These are phyloP conservation scores for Fusarium luffae DNA, from an alignment of 2,329 filamentous ascomycete species.

Conservation along the genomic window DNA sequence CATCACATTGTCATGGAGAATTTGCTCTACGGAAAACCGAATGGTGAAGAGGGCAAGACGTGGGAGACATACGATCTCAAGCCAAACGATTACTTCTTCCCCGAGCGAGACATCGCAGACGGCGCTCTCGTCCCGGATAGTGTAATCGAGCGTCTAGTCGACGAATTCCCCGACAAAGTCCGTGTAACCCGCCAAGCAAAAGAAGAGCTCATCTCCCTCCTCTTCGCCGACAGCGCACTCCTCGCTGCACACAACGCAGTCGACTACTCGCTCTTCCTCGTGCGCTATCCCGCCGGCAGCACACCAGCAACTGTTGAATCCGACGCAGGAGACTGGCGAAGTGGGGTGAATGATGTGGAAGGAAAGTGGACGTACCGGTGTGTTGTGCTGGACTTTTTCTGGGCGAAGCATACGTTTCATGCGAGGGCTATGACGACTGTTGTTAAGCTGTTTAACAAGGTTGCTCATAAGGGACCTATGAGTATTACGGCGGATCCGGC, in stretches of 20 bases:
- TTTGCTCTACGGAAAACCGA: conserved; percentile 69
- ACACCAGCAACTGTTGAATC: conserved; percentile 19
- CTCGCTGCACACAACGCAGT: conserved; percentile 73
- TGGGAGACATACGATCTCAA: conserved; percentile 84
- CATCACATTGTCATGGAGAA: conserved; percentile 86
- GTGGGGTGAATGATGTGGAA: conserved; percentile 69
- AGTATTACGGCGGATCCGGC: conserved; percentile 76
- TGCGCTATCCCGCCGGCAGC: conserved; percentile 56
- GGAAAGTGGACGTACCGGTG: conserved; percentile 75
- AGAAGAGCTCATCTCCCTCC: conserved; percentile 63
- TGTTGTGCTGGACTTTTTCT: conserved; percentile 80
- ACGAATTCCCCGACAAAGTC: conserved; percentile 75
- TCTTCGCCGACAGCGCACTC: conserved; percentile 72
- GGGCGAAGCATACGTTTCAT: conserved; percentile 77
- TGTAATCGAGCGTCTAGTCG: conserved; percentile 73
- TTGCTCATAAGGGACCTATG: conserved; percentile 76
- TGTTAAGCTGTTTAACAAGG: conserved; percentile 70
- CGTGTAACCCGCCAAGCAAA: conserved; percentile 65
- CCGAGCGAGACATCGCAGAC: conserved; percentile 75
- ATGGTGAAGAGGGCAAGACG: conserved; percentile 50
- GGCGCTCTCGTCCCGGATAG: conserved; percentile 71
- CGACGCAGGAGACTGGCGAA: conserved; percentile 63
- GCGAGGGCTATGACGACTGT: conserved; percentile 74
- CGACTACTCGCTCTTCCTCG: conserved; percentile 80
- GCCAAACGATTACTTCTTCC: conserved; percentile 79